Evolutionary conservation across 73 alveolate genomes (phyloP).

Genomic region (Diophrys sp.): DNA sequence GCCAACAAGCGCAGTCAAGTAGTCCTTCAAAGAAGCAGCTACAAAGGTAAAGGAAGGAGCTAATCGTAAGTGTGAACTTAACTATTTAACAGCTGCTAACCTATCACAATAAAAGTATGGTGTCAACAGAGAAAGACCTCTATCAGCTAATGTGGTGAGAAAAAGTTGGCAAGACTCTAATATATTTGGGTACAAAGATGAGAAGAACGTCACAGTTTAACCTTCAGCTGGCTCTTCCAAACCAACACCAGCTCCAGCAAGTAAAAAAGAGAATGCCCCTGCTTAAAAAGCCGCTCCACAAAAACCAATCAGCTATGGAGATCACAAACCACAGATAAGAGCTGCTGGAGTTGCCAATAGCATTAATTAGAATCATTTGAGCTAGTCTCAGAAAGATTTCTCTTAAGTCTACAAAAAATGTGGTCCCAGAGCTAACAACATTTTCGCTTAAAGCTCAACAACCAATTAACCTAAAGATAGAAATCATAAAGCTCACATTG

Average conservation of each 20-base stretch:
- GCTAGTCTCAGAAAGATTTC: background rate
- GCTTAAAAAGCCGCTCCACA: too few relatives aligned
- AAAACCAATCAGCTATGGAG: too few relatives aligned
- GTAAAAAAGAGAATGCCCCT: too few relatives aligned
- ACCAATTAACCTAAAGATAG: too few relatives aligned
- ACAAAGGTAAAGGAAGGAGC: background rate
- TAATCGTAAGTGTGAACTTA: background rate
- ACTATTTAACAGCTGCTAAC: background rate
- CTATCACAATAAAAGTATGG: background rate
- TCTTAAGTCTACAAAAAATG: background rate
- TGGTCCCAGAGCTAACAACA: background rate
- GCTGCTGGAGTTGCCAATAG: background rate
- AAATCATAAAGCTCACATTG: background rate
- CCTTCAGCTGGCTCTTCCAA: slow-evolving; percentile 1
- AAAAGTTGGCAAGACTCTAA: slow-evolving; percentile 41
- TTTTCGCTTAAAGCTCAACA: background rate
- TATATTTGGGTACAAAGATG: slow-evolving; percentile 42
- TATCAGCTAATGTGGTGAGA: slow-evolving; percentile 23
- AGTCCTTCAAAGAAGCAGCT: background rate
- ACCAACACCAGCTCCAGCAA: too few relatives aligned
- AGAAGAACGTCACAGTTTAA: slow-evolving; percentile 14
- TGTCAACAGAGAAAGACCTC: slow-evolving; percentile 19
- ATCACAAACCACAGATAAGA: background rate
- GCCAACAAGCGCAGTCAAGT: slow-evolving; percentile 5
- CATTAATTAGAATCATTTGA: too few relatives aligned